Evolutionary conservation across 2,329 filamentous ascomycete species (phyloP).

Genomic region (Penicillium vulpinum): DNA sequence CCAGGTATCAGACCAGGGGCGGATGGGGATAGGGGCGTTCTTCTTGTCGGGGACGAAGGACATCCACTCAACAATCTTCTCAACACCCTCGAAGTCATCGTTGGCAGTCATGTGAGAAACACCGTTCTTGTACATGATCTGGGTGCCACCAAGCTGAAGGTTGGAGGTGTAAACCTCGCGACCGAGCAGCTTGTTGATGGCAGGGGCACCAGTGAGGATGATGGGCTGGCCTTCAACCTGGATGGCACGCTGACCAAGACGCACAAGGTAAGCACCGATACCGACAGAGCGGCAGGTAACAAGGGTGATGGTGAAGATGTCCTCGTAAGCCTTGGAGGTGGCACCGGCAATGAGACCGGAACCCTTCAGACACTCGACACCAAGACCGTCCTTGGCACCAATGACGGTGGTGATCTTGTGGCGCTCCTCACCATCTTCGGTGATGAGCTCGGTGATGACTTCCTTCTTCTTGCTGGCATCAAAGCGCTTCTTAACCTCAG

Average conservation of each 20-base stretch:
- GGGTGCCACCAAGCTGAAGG: constrained; percentile 97
- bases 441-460: constrained; percentile 84
- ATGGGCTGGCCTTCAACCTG: constrained; percentile 99
- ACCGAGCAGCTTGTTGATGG: constrained; percentile 96
- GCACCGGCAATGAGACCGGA: constrained; percentile 98
- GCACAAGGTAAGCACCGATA: constrained; percentile 98
- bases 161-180: constrained; percentile 99
- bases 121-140: constrained; percentile 99
- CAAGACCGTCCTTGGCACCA: constrained; percentile 90
- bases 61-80: constrained; percentile 97
- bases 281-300: constrained; percentile 98
- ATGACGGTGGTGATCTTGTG: constrained; percentile 94
- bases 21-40: constrained; percentile 88
- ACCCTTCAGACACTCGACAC: constrained; percentile 94
- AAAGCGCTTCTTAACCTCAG: constrained; percentile 82
- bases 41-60: constrained; percentile 96
- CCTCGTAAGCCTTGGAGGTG: constrained; percentile 94
- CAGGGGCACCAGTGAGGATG: constrained; percentile 94
- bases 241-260: constrained; percentile 95
- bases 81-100: constrained; percentile 96
- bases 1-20: constrained; percentile 81
- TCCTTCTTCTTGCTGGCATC: constrained; percentile 72
- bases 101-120: constrained; percentile 98
- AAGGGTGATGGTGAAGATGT: constrained; percentile 97
- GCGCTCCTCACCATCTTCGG: constrained; percentile 82